Percentiles rank a stretch among this genome's conserved stretches.
These are phyloP conservation scores for Lepidium aucheri DNA, from an alignment of 345 rosid genomes.

Conservation along the genomic window DNA sequence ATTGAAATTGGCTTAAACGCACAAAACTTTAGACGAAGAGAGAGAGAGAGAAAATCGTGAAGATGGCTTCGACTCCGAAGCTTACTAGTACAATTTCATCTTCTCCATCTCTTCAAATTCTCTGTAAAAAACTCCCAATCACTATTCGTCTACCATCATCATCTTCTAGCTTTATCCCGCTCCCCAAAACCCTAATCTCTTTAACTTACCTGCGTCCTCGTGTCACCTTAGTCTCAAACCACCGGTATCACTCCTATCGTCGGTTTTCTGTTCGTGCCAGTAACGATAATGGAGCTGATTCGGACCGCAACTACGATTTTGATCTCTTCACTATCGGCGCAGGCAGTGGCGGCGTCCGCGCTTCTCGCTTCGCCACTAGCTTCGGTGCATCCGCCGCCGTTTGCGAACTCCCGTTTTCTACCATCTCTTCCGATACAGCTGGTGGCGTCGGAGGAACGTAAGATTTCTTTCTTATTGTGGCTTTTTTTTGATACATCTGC, in stretches of 20 bases:
- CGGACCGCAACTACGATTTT: conserved; percentile 55
- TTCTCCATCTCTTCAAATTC: conserved; percentile 42
- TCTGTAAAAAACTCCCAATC: conserved; percentile 33
- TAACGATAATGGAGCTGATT: conserved; percentile 54
- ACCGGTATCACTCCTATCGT: conserved; percentile 23
- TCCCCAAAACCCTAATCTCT: conserved; percentile 33
- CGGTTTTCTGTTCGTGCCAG: conserved; percentile 40
- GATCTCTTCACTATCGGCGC: conserved; percentile 97
- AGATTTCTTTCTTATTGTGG: conserved; percentile 14
- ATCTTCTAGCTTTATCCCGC: conserved; percentile 19
- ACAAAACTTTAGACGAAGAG: not conserved
- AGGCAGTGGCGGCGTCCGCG: conserved; percentile 96
- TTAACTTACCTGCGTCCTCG: conserved; percentile 17
- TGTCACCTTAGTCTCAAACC: conserved; percentile 19
- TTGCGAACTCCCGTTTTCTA: conserved; percentile 89
- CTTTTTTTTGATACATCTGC: not conserved
- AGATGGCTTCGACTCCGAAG: conserved; percentile 58
- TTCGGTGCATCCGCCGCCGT: conserved; percentile 87
- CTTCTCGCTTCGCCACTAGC: conserved; percentile 82
- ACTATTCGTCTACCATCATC: conserved; percentile 18
- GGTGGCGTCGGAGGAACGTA: conserved; percentile 99
- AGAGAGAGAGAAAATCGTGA: not conserved
- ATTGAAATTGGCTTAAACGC: not conserved
- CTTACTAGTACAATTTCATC: conserved; percentile 39
- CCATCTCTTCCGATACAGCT: conserved; percentile 79